A percentile compares a stretch with the other conserved stretches of the same genome.
Evolutionary conservation across 75 land plant genomes (phyloP).

Genomic region (Larix kaempferi): DNA sequence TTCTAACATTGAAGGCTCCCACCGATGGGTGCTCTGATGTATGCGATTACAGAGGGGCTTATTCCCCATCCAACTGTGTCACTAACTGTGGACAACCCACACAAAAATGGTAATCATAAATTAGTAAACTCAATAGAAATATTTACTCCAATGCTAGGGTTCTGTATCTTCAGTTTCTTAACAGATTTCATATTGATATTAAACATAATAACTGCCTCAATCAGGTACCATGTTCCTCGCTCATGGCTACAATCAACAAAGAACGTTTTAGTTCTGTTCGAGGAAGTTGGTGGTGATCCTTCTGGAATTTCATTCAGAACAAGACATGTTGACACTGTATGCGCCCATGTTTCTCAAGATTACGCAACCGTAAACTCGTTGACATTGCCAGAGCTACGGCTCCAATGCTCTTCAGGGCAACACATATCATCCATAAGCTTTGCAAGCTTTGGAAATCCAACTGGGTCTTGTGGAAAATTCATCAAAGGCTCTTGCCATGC

Average conservation of each 20-base stretch:
- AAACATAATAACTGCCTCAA: too few species aligned
- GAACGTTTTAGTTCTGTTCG: conserved; percentile 16
- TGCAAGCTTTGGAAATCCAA: conserved; percentile 41
- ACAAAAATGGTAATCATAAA: conserved; percentile 4
- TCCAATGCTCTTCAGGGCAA: conserved; percentile 54
- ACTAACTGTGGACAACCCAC: conserved; percentile 21
- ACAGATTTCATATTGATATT: too few species aligned
- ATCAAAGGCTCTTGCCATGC: conserved; percentile 27
- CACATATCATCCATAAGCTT: conserved; percentile 24
- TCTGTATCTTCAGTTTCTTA: too few species aligned
- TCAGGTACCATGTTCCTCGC: conserved; percentile 31
- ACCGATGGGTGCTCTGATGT: conserved; percentile 22
- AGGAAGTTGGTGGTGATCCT: conserved; percentile 25
- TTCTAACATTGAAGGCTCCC: conserved; percentile 1
- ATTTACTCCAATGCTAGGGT: too few species aligned
- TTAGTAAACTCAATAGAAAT: too few species aligned
- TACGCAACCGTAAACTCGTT: background rate
- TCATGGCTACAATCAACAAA: conserved; percentile 16
- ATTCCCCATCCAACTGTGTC: conserved; percentile 16
- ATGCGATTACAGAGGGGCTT: conserved; percentile 23
- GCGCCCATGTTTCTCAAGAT: conserved; percentile 12
- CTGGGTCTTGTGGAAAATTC: conserved; percentile 33
- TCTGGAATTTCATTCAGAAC: conserved; percentile 19
- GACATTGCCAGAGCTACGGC: background rate
- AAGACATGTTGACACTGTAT: conserved; percentile 9